Conservation (phyloP, 1,284 basidiomycete species). For the Malassezia globosa region DNA sequence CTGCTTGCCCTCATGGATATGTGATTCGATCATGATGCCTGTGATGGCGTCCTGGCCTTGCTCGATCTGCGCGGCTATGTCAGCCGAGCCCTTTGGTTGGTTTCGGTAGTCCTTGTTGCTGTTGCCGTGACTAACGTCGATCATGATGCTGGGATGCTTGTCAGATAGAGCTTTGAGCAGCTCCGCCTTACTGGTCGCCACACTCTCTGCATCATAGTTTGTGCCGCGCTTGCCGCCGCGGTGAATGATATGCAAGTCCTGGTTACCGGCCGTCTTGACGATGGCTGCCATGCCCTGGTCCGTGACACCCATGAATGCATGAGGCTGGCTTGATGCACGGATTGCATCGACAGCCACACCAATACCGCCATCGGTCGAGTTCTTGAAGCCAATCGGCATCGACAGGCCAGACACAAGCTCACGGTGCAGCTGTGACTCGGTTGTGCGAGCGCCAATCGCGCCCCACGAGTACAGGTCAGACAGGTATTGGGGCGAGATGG, state of each 20-base stretch:
- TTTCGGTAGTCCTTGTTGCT: conserved; percentile 47
- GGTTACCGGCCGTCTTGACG: conserved; percentile 84
- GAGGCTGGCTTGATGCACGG: conserved; percentile 35
- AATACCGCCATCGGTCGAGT: conserved; percentile 81
- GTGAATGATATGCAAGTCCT: conserved; percentile 45
- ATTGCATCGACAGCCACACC: conserved; percentile 47
- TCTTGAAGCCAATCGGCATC: conserved; percentile 73
- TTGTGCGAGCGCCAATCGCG: conserved; percentile 91
- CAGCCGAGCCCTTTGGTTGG: conserved; percentile 54
- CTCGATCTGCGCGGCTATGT: conserved; percentile 66
- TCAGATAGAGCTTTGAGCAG: conserved; percentile 50
- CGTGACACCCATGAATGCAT: conserved; percentile 47
- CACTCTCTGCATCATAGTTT: conserved; percentile 58
- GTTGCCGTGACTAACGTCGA: conserved; percentile 46
- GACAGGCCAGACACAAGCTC: conserved; percentile 46
- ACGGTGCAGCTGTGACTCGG: conserved; percentile 52
- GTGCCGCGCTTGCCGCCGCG: conserved; percentile 44
- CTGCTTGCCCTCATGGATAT: conserved; percentile 59
- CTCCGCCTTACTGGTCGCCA: conserved; percentile 65
- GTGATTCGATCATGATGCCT: conserved; percentile 92
- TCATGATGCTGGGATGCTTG: conserved; percentile 41
- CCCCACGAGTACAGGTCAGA: conserved; percentile 79
- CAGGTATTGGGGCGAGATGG: conserved; percentile 52
- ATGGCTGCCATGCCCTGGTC: conserved; percentile 65
- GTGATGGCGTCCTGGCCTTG: conserved; percentile 70